These are phyloP conservation scores for Wickerhamomyces subpelliculosus DNA, from an alignment of 805 yeast species.

Conservation along the genomic window DNA sequence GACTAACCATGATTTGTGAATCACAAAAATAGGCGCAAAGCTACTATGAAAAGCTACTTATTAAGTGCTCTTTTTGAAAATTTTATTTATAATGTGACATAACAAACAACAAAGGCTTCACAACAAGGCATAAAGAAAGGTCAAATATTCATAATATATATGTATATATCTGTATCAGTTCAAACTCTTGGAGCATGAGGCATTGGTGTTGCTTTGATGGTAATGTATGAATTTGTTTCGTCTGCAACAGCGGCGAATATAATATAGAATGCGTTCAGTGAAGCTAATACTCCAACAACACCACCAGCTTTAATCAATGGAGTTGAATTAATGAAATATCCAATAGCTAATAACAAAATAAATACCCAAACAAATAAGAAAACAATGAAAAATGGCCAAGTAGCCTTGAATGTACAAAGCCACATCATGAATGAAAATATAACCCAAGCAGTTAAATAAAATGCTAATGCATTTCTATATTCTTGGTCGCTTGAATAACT, in stretches of 20 bases:
- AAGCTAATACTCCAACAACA: slow-evolving; percentile 48
- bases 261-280: slow-evolving; percentile 54
- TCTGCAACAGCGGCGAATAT: slow-evolving; percentile 59
- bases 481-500: slow-evolving; percentile 41
- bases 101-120: no score
- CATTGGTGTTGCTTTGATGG: slow-evolving; percentile 45
- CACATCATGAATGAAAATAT: slow-evolving; percentile 55
- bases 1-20: no score
- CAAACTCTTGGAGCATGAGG: slow-evolving; percentile 35
- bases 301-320: slow-evolving; percentile 53
- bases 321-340: slow-evolving; percentile 40
- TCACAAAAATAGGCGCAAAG: no score
- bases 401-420: slow-evolving; percentile 50
- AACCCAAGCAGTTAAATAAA: slow-evolving; percentile 56
- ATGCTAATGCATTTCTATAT: slow-evolving; percentile 46
- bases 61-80: no score
- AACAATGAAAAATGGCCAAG: slow-evolving; percentile 52
- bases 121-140: no score
- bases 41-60: no score
- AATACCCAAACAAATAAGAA: slow-evolving; percentile 49
- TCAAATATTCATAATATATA: no score
- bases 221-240: slow-evolving; percentile 50
- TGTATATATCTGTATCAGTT: background rate
- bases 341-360: slow-evolving; percentile 44
- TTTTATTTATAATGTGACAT: no score